Evolutionary conservation across 148 eudicot species (phyloP).

Genomic region (Arbutus unedo): DNA sequence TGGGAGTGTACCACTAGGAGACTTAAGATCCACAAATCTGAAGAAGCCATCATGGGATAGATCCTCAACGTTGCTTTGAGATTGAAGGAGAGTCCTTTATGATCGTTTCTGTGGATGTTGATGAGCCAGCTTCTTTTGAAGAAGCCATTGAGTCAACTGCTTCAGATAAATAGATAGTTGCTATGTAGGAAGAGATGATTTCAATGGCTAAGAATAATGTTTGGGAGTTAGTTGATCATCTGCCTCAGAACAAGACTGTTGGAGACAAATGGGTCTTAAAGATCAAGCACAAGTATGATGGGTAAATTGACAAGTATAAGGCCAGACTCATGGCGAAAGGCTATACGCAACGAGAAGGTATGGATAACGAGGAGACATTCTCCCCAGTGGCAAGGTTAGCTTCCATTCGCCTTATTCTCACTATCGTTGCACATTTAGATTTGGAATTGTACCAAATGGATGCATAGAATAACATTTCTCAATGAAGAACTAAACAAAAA

Average conservation of each 20-base stretch:
- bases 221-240: too few relatives aligned
- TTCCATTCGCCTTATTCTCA: not conserved
- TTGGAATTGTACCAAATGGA: not conserved
- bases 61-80: not conserved
- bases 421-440: not conserved
- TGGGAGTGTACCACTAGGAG: not conserved
- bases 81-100: not conserved
- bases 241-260: too few relatives aligned
- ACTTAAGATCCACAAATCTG: too few relatives aligned
- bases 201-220: too few relatives aligned
- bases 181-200: not conserved
- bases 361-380: not conserved
- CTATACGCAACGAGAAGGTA: too few relatives aligned
- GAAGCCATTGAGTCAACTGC: too few relatives aligned
- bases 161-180: not conserved
- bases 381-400: not conserved
- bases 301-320: not conserved
- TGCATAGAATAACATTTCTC: not conserved
- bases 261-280: too few relatives aligned
- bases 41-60: too few relatives aligned
- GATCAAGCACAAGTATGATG: not conserved
- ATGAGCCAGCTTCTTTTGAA: too few relatives aligned
- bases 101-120: not conserved
- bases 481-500: not conserved
- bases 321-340: too few relatives aligned